Percentiles rank a stretch among this genome's conserved stretches.
phyloP scores from a whole-genome alignment of 176 grass and related monocot species.

The Chloris gayana region DNA sequence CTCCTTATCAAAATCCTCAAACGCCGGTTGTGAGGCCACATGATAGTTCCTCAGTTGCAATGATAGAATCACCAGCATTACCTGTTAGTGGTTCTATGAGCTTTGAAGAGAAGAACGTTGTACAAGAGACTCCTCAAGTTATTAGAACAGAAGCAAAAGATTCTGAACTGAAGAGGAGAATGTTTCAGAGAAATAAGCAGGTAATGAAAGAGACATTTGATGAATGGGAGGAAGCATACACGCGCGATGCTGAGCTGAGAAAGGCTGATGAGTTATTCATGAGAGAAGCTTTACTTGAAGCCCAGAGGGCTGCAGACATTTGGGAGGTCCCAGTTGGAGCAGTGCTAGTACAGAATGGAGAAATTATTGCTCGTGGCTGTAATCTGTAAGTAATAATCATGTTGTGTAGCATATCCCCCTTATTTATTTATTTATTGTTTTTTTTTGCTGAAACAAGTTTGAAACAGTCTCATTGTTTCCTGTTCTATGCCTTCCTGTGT shows the following conservation, averaged over 20 bases:
- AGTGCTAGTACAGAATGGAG: constrained; percentile 83
- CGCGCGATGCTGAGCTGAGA: constrained; percentile 66
- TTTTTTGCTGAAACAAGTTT: background rate
- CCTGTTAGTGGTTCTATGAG: constrained; percentile 34
- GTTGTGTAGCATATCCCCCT: constrained; percentile 13
- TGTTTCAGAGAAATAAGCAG: constrained; percentile 81
- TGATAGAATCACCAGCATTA: constrained; percentile 31
- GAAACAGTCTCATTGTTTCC: constrained; percentile 33
- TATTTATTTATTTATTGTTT: too few species aligned
- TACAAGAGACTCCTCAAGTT: constrained; percentile 45
- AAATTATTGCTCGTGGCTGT: constrained; percentile 96
- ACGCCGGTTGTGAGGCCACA: constrained; percentile 22
- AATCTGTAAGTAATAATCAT: constrained; percentile 72
- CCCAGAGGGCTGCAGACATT: constrained; percentile 85
- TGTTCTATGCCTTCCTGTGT: constrained; percentile 36
- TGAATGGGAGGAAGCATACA: constrained; percentile 90
- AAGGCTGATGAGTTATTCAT: constrained; percentile 92
- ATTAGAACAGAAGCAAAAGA: constrained; percentile 48
- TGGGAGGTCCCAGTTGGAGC: constrained; percentile 98
- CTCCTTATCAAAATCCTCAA: constrained; percentile 34
- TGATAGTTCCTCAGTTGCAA: constrained; percentile 36
- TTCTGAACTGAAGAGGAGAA: constrained; percentile 56
- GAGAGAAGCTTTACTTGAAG: constrained; percentile 96
- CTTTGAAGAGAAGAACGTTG: constrained; percentile 44
- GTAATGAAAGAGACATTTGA: constrained; percentile 82